These are phyloP conservation scores for Aspergillus cavernicola DNA, from an alignment of 495 filamentous ascomycete genomes.

Conservation along the genomic window DNA sequence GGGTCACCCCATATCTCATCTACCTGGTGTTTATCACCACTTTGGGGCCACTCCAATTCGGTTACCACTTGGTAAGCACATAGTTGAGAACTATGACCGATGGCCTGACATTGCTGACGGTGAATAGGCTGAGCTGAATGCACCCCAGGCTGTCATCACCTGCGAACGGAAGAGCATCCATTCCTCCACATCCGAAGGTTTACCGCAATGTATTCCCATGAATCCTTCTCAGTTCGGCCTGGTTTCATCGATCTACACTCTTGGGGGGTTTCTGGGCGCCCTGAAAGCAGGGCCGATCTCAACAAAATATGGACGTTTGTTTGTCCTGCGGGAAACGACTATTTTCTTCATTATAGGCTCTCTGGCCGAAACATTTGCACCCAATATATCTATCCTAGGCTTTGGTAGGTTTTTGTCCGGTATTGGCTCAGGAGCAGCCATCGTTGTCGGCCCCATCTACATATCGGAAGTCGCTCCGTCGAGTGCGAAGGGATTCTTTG, in stretches of 20 bases:
- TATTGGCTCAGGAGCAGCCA: constrained; percentile 77
- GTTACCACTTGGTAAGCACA: constrained; percentile 76
- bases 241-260: constrained; percentile 84
- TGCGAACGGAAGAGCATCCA: constrained; percentile 64
- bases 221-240: constrained; percentile 68
- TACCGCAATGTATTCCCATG: constrained; percentile 84
- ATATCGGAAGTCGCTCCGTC: constrained; percentile 88
- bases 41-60: constrained; percentile 85
- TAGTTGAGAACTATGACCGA: neutral
- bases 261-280: constrained; percentile 84
- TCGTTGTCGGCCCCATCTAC: constrained; percentile 94
- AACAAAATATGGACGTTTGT: constrained; percentile 66
- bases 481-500: constrained; percentile 75
- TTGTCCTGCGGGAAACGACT: constrained; percentile 68
- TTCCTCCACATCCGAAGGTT: constrained; percentile 25
- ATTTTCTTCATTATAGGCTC: constrained; percentile 75
- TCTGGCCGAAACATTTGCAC: constrained; percentile 64
- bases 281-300: constrained; percentile 70
- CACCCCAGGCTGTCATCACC: constrained; percentile 84
- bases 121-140: constrained; percentile 84
- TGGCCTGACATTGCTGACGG: constrained; percentile 9
- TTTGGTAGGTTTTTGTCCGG: constrained; percentile 78
- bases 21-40: constrained; percentile 62
- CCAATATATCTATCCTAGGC: constrained; percentile 61
- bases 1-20: constrained; percentile 59